Evolutionary conservation across 768 basidiomycete genomes (phyloP), one percentile per base, ranked within the genome.

Genomic region (Boletus vermiculosoides): DNA sequence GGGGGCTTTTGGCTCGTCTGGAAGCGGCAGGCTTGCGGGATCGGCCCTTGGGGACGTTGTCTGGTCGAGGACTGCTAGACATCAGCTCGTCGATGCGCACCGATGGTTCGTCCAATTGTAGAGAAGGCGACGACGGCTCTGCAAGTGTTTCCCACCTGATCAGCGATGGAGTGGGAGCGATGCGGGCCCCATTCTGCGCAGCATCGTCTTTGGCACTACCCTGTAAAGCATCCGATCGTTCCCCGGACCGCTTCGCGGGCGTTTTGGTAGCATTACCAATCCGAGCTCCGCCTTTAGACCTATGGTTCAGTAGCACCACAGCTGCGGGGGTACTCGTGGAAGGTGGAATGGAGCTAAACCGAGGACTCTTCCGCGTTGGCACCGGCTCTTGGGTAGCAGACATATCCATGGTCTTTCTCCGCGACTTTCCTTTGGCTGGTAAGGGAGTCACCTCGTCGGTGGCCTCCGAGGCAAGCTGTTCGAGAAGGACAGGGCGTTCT

Each of bases 81-180:
- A 62, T 63, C 22, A 77, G 56, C 57, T 78, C 75, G 46, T 77
- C 77, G 16, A 68, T 0, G 20, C 22, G 31, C 31, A 51, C 5
- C 11, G 45, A 41, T 10, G 56, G 36, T 28, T 76, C 76, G 33
- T 77, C 72, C 12, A n/a, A n/a, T 50, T 66, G 54, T 54, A 67
- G 49, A 13, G 72, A 66, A 22, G 68, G 68, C 20, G 73, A 67
- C 2, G 63, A 55, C 13, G 64, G 55, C 28, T 67, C 64, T 15
- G 55, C 50, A 12, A 77, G 60, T 1, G 66, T 65, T 37, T 73
- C 70, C 76, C 75, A 77, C 13, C 45, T 44, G 12, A 28, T 39
- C 50, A 59, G 15, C 11, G 67, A 61, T 9, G 67, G 45, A 15
- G 65, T 57, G 15, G 39, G 30, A 33, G 48, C 58, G 13, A 42